These are phyloP conservation scores for Schizosaccharomyces lindneri DNA, from an alignment of 805 yeast species.

Conservation along the genomic window DNA sequence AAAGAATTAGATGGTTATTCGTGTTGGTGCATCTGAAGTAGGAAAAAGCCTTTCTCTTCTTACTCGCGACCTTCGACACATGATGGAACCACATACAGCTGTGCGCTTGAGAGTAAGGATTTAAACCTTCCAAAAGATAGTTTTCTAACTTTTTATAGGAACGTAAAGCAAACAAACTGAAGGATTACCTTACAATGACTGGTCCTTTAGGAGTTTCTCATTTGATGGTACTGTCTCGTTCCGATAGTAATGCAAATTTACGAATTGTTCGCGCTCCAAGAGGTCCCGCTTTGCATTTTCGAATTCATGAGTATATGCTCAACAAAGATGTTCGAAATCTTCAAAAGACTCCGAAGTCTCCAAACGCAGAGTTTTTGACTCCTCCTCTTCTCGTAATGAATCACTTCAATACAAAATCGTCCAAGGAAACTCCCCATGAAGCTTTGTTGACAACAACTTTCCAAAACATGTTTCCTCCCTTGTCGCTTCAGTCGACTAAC, in stretches of 20 bases:
- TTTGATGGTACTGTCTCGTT: conserved; percentile 63
- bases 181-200: conserved; percentile 93
- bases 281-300: conserved; percentile 82
- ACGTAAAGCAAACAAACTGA: conserved; percentile 62
- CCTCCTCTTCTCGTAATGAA: conserved; percentile 87
- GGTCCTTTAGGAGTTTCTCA: conserved; percentile 90
- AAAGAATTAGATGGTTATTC: conserved; percentile 41
- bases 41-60: conserved; percentile 66
- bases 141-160: conserved; percentile 19
- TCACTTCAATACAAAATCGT: conserved; percentile 45
- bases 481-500: conserved; percentile 60
- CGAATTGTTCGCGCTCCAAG: conserved; percentile 71
- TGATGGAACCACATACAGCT: conserved; percentile 95
- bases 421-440: conserved; percentile 33
- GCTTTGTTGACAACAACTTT: conserved; percentile 55
- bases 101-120: conserved; percentile 30
- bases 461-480: conserved; percentile 89
- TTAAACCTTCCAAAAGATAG: background rate
- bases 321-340: conserved; percentile 52
- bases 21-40: conserved; percentile 49
- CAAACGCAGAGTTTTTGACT: conserved; percentile 29
- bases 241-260: conserved; percentile 36
- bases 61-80: conserved; percentile 62
- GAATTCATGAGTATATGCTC: conserved; percentile 50
- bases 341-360: conserved; percentile 55